Evolutionary conservation across 1,284 basidiomycete genomes (phyloP).

Genomic region (Melampsora larici-populina): DNA sequence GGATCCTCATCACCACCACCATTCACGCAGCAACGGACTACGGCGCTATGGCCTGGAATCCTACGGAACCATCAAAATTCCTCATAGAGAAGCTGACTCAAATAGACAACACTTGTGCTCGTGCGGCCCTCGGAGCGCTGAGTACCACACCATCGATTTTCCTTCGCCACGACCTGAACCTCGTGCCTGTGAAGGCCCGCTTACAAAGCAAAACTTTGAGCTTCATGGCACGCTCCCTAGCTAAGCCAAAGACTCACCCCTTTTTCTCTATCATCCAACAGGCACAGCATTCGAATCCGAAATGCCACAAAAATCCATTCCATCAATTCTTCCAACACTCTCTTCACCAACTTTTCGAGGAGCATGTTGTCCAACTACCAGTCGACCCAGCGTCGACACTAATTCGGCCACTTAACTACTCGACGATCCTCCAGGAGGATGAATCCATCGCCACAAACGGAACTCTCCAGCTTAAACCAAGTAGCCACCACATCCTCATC

Average conservation of each 20-base stretch:
- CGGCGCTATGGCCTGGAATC: not conserved
- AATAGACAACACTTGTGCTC: not conserved
- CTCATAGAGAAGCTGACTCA: not conserved
- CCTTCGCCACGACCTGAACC: not conserved
- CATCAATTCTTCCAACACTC: not conserved
- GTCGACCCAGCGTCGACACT: not conserved
- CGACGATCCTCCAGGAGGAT: no score
- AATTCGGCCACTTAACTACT: not conserved
- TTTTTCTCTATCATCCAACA: not conserved
- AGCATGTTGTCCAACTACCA: not conserved
- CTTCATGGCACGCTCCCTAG: not conserved
- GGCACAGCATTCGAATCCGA: not conserved
- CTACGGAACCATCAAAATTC: not conserved
- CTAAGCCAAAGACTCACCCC: not conserved
- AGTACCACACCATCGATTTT: not conserved
- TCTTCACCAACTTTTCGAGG: not conserved
- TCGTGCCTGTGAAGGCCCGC: no score
- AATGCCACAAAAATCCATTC: not conserved
- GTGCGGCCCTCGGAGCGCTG: not conserved
- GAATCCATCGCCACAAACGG: not conserved
- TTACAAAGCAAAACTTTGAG: not conserved
- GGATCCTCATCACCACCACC: no score
- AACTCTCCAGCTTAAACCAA: not conserved
- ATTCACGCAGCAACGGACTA: not conserved
- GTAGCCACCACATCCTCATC: not conserved